These are phyloP conservation scores for Microbotryum saponariae DNA, from an alignment of 1,284 basidiomycete genomes.

Conservation along the genomic window DNA sequence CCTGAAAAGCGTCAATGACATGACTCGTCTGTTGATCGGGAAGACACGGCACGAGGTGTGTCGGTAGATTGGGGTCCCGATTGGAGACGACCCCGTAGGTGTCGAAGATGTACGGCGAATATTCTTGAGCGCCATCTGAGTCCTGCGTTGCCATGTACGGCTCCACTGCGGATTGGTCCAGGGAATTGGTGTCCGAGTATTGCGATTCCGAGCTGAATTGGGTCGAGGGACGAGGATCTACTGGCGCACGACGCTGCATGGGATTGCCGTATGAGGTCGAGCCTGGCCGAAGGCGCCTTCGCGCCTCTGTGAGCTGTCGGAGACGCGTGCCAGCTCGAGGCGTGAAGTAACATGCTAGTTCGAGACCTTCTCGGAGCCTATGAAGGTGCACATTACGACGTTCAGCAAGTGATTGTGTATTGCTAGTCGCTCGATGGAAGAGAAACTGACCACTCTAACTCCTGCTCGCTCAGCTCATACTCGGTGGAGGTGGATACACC, in stretches of 20 bases:
- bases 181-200: not conserved
- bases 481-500: conserved; percentile 16
- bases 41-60: not conserved
- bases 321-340: conserved; percentile 18
- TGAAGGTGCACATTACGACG: too few relatives aligned
- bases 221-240: not conserved
- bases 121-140: not conserved
- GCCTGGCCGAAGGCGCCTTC: not conserved
- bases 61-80: not conserved
- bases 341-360: conserved; percentile 25
- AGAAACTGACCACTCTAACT: conserved; percentile 25
- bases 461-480: conserved; percentile 21
- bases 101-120: conserved; percentile 2
- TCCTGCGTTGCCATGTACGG: not conserved
- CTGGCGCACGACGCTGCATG: not conserved
- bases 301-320: conserved; percentile 5
- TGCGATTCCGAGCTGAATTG: not conserved
- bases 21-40: not conserved
- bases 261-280: not conserved
- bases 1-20: not conserved
- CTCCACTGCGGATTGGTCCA: not conserved
- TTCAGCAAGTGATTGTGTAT: too few relatives aligned
- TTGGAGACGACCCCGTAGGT: not conserved
- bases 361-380: conserved; percentile 26
- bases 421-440: too few relatives aligned